phyloP scores from a whole-genome alignment of 2,329 filamentous ascomycete species.

The Colletotrichum tanaceti region DNA sequence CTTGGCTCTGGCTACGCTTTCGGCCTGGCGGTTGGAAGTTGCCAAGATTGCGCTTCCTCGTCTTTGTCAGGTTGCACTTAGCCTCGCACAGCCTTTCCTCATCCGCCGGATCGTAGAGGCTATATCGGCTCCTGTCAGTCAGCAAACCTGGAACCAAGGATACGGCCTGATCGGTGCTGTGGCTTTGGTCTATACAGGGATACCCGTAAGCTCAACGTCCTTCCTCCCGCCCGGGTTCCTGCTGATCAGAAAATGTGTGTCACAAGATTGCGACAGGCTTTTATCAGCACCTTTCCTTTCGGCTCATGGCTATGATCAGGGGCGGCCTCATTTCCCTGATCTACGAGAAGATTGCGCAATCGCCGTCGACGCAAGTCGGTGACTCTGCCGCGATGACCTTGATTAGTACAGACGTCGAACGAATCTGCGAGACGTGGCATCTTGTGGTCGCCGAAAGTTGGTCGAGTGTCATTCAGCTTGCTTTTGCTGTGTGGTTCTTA shows the following conservation, averaged over 20 bases:
- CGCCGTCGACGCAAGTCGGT: constrained; percentile 12
- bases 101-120: constrained; percentile 21
- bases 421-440: constrained; percentile 40
- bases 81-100: constrained; percentile 22
- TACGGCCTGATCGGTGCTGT: constrained; percentile 24
- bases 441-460: constrained; percentile 25
- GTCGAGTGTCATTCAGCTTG: constrained; percentile 24
- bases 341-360: constrained; percentile 37
- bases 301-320: constrained; percentile 44
- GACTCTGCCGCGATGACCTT: constrained; percentile 44
- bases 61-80: constrained; percentile 21
- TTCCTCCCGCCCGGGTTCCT: constrained; percentile 10
- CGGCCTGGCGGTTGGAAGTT: constrained; percentile 21
- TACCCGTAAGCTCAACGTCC: constrained; percentile 26
- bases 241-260: constrained; percentile 18
- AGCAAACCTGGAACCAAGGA: constrained; percentile 26
- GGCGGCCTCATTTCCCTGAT: constrained; percentile 45
- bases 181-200: constrained; percentile 23
- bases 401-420: constrained; percentile 46
- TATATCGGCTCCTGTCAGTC: constrained; percentile 15
- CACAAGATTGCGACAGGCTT: constrained; percentile 40
- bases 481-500: constrained; percentile 27
- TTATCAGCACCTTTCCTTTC: constrained; percentile 42
- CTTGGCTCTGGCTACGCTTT: constrained; percentile 22
- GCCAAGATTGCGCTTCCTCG: constrained; percentile 24